Evolutionary conservation across 2,329 filamentous ascomycete genomes (phyloP).

Genomic region (Camillea tinctor): DNA sequence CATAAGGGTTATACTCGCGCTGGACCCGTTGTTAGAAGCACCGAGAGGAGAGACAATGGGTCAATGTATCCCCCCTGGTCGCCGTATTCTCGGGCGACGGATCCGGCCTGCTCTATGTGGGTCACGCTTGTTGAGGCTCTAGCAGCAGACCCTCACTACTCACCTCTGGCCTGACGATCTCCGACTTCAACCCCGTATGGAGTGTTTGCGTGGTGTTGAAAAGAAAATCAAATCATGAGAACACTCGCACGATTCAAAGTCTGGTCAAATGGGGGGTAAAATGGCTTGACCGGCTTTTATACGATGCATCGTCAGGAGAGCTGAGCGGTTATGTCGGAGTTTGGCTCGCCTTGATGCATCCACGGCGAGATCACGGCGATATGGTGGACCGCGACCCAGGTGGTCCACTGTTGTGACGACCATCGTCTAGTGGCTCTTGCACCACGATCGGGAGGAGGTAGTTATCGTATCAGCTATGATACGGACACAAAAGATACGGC

Average conservation of each 20-base stretch:
- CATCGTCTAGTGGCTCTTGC: neutral
- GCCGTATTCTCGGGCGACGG: neutral
- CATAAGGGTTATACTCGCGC: neutral
- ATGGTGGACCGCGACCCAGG: constrained; percentile 15
- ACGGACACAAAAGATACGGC: neutral
- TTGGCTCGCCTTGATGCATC: neutral
- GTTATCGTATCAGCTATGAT: neutral
- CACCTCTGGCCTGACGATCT: neutral
- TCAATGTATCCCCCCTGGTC: neutral
- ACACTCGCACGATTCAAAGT: neutral
- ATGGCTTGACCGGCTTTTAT: neutral
- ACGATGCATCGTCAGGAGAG: neutral
- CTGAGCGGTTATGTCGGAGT: neutral
- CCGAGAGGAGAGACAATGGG: neutral
- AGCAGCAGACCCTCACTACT: neutral
- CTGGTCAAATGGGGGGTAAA: neutral
- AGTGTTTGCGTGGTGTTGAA: neutral
- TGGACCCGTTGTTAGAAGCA: neutral
- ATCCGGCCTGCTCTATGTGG: neutral
- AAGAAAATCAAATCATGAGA: neutral
- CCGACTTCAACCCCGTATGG: neutral
- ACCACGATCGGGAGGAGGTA: neutral
- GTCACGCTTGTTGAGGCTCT: neutral
- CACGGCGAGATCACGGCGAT: constrained; percentile 18
- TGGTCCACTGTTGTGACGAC: constrained; percentile 1